Base-by-base conservation (phyloP, 306 rosid species). In the Cajanus cajan region DNA sequence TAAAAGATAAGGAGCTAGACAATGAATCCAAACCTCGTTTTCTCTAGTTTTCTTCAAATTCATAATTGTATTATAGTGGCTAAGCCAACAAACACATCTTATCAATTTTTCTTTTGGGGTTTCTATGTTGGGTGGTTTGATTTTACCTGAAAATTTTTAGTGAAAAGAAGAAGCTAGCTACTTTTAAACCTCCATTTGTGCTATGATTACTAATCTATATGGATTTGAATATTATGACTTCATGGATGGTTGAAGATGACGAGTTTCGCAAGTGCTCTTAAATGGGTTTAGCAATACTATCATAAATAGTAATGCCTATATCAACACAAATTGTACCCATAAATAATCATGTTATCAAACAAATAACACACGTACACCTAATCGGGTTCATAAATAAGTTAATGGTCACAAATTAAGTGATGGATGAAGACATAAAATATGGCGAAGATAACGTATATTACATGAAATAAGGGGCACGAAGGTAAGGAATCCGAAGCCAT, bases 341-440 rank as follows among this genome's bases (percentile, higher is more conserved):
- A 76, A 43, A 41, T n/a, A 21, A 54, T 57, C 15, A 64, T 48
- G 5, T 65, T 9, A 81, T 43, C 34, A 54, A 78, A 75, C 71
- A 82, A 64, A 83, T 41, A 69, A 58, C 15, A 61, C 61, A 37
- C 47, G 84, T 85, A 85, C 37, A 82, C 85, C 87, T 57, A 82
- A 65, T 39, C 13, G 6, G 39, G 36, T 44, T 62, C 51, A 71
- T 19, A 9, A 55, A 57, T 14, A 64, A 78, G n/a, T n/a, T n/a
- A n/a, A 57, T 39, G 41, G 16, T 34, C 44, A 78, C 47, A 79
- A 80, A 80, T 37, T 73, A 3, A n/a, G n/a, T n/a, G n/a, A n/a
- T n/a, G n/a, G n/a, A 39, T 15, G 28, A 44, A 39, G 6, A 64
- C 82, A 82, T 69, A 55, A 69, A 73, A 73, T 61, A 68, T 11